Evolutionary conservation across 73 alveolate genomes (phyloP), one percentile per base, ranked within the genome.

Genomic region (Paraurostyla sp.): DNA sequence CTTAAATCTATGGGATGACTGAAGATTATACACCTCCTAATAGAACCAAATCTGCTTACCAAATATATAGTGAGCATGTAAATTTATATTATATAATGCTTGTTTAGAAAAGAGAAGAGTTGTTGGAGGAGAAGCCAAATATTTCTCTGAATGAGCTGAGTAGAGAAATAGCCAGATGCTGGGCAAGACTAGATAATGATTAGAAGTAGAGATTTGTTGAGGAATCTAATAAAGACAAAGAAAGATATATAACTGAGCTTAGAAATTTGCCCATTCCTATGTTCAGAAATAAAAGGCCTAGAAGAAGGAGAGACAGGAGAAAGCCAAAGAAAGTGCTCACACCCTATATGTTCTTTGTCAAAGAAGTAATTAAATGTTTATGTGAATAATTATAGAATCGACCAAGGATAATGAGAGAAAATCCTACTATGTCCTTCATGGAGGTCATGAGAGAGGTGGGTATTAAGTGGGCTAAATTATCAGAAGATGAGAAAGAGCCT

Each of bases 381-480:
- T 15, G 18, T 46, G 57, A 41, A 33, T 9, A 16, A 35, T 69
- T 22, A 15, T 69, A 69, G 85, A 85, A 35, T 45, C 49, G 92
- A 25, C 92, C 92, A 1, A 35, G 38, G 48, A 81, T 85, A 4
- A 48, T 68, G 69, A 41, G 81, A 38, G 92, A 85, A 30, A 48
- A 69, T 35, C 87, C 92, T 0, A 50, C 42, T 7, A 49, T 85
- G 80, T 13, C 87, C 20, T 32, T 71, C 29, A 18, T 85, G 29
- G 87, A 85, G 22, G 81, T 85, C 0, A 85, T 85, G 87, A 45
- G 76, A 42, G 92, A 85, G 43, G 92, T 85, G 7, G 87, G 92
- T 6, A 42, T 16, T 2, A 65, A 68, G 7, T 85, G 92, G 92
- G 40, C 54, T 22, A 81, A 40, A 32, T 15, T 81, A 48, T 38